Evolutionary conservation across 192 early-diverging fungal species (phyloP).

Genomic region (Podila epicladia): DNA sequence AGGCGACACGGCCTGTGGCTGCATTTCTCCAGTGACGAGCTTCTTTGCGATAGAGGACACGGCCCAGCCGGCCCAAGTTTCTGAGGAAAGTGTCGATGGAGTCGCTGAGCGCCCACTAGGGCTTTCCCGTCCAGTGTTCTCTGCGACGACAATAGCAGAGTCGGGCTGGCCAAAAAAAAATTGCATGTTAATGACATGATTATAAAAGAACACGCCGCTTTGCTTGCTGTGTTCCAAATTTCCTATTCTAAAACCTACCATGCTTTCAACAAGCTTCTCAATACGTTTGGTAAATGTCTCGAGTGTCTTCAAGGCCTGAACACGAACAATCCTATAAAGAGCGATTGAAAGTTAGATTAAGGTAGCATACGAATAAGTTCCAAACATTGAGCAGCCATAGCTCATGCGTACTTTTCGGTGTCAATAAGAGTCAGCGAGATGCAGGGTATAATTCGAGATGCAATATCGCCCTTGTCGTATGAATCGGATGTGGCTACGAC

Average conservation of each 20-base stretch:
- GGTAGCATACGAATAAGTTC: background rate
- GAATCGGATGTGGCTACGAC: constrained; percentile 73
- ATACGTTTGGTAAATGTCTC: constrained; percentile 73
- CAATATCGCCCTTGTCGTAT: constrained; percentile 76
- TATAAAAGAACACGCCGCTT: background rate
- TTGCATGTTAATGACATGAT: background rate
- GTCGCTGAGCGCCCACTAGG: constrained; percentile 45
- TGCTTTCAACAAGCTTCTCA: constrained; percentile 71
- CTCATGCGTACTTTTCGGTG: constrained; percentile 72
- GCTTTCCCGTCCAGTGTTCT: constrained; percentile 24
- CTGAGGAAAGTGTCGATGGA: constrained; percentile 50
- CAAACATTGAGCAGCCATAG: background rate
- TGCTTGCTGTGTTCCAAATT: too few species aligned
- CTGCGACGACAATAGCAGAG: constrained; percentile 43
- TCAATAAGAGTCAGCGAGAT: constrained; percentile 76
- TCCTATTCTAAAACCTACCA: constrained; percentile 50
- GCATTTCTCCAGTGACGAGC: constrained; percentile 40
- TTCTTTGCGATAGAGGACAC: constrained; percentile 79
- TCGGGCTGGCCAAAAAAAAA: constrained; percentile 53
- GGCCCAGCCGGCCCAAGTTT: constrained; percentile 91
- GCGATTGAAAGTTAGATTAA: constrained; percentile 7
- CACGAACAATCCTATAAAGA: constrained; percentile 72
- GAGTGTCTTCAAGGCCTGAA: constrained; percentile 83
- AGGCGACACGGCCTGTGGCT: constrained; percentile 16
- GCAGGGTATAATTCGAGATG: constrained; percentile 78